A percentile compares a stretch with the other conserved stretches of the same genome.
These are phyloP conservation scores for Leptomonas seymouri DNA, from an alignment of 208 protist genomes.

Conservation along the genomic window DNA sequence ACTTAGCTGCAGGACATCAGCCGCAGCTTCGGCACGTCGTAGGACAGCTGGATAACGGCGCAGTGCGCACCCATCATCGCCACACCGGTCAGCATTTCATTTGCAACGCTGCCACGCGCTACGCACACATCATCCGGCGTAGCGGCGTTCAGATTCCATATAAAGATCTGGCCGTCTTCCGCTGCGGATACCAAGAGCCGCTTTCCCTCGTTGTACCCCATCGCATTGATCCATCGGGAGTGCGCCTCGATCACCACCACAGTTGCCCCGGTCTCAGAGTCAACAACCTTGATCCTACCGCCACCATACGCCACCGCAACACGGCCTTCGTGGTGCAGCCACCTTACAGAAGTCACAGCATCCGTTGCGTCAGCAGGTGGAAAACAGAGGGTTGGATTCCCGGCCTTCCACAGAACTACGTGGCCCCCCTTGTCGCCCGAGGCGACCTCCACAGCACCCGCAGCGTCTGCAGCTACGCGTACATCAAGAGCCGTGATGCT, in stretches of 20 bases:
- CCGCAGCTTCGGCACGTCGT: slow-evolving; percentile 22
- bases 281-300: slow-evolving; percentile 53
- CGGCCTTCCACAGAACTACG: slow-evolving; percentile 48
- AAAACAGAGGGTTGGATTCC: slow-evolving; percentile 17
- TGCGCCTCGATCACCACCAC: slow-evolving; percentile 58
- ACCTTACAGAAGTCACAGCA: slow-evolving; percentile 49
- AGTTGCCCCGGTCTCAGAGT: slow-evolving; percentile 30
- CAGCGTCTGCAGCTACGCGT: slow-evolving; percentile 9
- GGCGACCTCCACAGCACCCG: slow-evolving; percentile 19
- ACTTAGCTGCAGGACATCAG: not conserved
- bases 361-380: slow-evolving; percentile 33
- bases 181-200: slow-evolving; percentile 42
- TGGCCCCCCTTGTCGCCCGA: slow-evolving; percentile 50
- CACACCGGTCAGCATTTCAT: slow-evolving; percentile 35
- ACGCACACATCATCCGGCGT: slow-evolving; percentile 11
- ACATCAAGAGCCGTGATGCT: slow-evolving; percentile 50
- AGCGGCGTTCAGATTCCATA: slow-evolving; percentile 32
- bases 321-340: slow-evolving; percentile 13
- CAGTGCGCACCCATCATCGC: slow-evolving; percentile 13
- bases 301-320: slow-evolving; percentile 55
- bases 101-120: slow-evolving; percentile 5
- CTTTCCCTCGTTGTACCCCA: slow-evolving; percentile 28
- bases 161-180: slow-evolving; percentile 57
- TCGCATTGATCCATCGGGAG: slow-evolving; percentile 61
- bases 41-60: slow-evolving; percentile 9